A percentile compares a stretch with the other conserved stretches of the same genome.
These are phyloP conservation scores for Plasmodium ovale DNA, from an alignment of 169 alveolate genomes.

Conservation along the genomic window DNA sequence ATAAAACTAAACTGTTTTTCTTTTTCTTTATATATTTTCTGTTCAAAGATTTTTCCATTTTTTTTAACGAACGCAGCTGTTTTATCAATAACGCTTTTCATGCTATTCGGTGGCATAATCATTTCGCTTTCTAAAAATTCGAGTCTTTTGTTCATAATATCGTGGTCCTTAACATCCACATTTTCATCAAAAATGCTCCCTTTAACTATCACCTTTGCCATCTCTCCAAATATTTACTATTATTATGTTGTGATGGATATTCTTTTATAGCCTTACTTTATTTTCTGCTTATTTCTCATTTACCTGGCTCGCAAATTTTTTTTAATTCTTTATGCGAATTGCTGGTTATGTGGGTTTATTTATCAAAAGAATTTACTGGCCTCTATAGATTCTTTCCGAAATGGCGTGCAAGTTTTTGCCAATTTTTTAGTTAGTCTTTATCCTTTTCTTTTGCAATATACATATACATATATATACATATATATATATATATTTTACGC, in stretches of 20 bases:
- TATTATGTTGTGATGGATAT: not conserved
- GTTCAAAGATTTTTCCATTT: constrained; percentile 92
- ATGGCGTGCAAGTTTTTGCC: not conserved
- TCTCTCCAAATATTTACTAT: constrained; percentile 4
- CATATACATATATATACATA: too few species aligned
- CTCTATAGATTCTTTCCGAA: not conserved
- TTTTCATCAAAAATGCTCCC: constrained; percentile 66
- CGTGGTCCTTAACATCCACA: constrained; percentile 42
- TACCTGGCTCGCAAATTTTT: not conserved
- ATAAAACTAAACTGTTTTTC: constrained; percentile 87
- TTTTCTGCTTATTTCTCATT: not conserved
- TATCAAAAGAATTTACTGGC: not conserved
- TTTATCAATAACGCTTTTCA: constrained; percentile 90
- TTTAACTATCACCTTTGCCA: constrained; percentile 43
- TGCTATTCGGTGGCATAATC: constrained; percentile 91
- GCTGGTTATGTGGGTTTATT: too few species aligned
- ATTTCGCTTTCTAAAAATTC: constrained; percentile 77
- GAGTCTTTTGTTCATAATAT: constrained; percentile 23
- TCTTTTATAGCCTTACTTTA: not conserved
- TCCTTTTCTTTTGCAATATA: not conserved
- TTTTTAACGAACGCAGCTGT: constrained; percentile 94
- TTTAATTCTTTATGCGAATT: not conserved
- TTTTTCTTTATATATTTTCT: constrained; percentile 87
- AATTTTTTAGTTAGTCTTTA: not conserved
- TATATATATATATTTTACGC: too few species aligned